These are phyloP conservation scores for Nepenthes mirabilis DNA, from an alignment of 148 eudicot species.

Conservation along the genomic window DNA sequence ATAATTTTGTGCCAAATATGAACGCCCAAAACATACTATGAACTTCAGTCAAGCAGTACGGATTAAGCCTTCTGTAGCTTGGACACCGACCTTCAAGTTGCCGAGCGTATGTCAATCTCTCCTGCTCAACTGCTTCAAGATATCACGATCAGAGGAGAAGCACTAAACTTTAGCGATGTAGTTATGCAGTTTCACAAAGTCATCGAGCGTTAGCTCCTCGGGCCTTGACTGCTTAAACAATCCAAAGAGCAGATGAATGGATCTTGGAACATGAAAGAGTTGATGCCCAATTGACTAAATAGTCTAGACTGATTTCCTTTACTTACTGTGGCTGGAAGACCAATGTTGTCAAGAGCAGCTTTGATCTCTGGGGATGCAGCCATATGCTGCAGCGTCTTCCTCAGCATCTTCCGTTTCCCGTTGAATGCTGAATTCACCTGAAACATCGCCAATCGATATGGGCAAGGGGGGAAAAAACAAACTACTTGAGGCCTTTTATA, in stretches of 20 bases:
- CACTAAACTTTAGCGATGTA: conserved; percentile 17
- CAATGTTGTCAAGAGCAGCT: conserved; percentile 41
- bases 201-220: conserved; percentile 70
- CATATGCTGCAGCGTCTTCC: conserved; percentile 69
- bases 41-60: too few relatives aligned
- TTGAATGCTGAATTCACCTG: conserved; percentile 89
- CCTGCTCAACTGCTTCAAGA: neutral
- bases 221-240: conserved; percentile 65
- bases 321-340: conserved; percentile 63
- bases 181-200: conserved; percentile 67
- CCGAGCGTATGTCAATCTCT: neutral
- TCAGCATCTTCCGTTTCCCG: conserved; percentile 83
- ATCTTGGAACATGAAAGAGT: neutral
- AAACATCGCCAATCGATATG: conserved; percentile 1
- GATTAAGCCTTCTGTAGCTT: too few relatives aligned
- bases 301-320: neutral
- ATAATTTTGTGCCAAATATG: too few relatives aligned
- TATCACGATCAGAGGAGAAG: neutral
- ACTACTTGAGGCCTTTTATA: neutral
- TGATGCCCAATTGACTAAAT: neutral
- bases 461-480: neutral
- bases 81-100: too few relatives aligned
- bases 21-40: too few relatives aligned
- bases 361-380: conserved; percentile 57
- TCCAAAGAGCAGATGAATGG: conserved; percentile 1